These are phyloP conservation scores for Claviceps monticola DNA, from an alignment of 2,329 filamentous ascomycete genomes.

Conservation along the genomic window DNA sequence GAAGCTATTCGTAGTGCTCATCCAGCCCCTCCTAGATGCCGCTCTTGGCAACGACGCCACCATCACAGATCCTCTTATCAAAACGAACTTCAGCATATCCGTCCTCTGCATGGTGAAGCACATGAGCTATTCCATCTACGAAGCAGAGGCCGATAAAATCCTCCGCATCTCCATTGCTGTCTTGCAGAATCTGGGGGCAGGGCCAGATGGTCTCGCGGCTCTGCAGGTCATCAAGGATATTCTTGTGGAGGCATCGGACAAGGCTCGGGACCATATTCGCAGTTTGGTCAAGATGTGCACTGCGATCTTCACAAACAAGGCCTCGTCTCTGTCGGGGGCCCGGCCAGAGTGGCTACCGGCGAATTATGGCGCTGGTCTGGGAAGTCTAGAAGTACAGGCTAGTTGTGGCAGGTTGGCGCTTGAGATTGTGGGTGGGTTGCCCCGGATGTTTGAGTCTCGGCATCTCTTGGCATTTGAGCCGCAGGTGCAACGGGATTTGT, in stretches of 20 bases:
- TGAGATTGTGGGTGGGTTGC: slow-evolving; percentile 33
- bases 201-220: slow-evolving; percentile 32
- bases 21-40: slow-evolving; percentile 28
- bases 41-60: slow-evolving; percentile 22
- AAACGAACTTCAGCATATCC: slow-evolving; percentile 30
- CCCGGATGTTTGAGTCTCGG: slow-evolving; percentile 32
- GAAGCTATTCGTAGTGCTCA: slow-evolving; percentile 33
- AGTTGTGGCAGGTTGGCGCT: slow-evolving; percentile 33
- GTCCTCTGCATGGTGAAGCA: slow-evolving; percentile 35
- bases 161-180: slow-evolving; percentile 35
- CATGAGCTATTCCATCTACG: slow-evolving; percentile 36
- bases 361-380: slow-evolving; percentile 9
- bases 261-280: slow-evolving; percentile 33
- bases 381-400: slow-evolving; percentile 13
- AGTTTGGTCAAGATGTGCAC: slow-evolving; percentile 33
- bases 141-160: slow-evolving; percentile 33
- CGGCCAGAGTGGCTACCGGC: slow-evolving; percentile 18
- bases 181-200: slow-evolving; percentile 26
- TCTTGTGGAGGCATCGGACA: slow-evolving; percentile 30
- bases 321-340: slow-evolving; percentile 11
- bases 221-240: slow-evolving; percentile 34
- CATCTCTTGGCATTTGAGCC: slow-evolving; percentile 30
- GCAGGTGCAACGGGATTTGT: slow-evolving; percentile 32
- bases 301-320: slow-evolving; percentile 22
- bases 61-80: slow-evolving; percentile 15